Evolutionary conservation across 768 basidiomycete species (phyloP), one percentile per base, ranked within the genome.

Genomic region (Saitozyma podzolica): DNA sequence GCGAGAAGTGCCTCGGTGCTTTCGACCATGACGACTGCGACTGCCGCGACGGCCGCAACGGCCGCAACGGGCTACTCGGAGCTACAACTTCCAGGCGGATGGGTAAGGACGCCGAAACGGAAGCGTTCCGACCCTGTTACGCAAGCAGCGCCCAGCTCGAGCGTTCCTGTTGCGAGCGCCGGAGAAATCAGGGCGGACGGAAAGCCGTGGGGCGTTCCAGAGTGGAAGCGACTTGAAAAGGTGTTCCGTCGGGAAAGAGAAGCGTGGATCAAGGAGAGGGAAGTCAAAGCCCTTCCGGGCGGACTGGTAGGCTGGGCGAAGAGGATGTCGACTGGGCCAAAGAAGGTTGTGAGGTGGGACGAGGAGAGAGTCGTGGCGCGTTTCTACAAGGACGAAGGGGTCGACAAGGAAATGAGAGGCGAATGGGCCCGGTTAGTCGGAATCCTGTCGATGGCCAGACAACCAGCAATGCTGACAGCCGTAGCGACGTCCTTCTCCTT

Each of bases 151-250:
- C 9, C 20, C 41, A 29, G 42, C 19, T 19, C 16, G 9, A 48
- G 58, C 40, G 29, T 29, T 29, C 29, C 29, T 29, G 14, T 6
- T 17, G 16, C 10, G 17, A 19, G 37, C 19, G 49, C 58, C 8
- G 29, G 39, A 40, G 11, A 40, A 3, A 17, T 3, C 11, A 56
- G 6, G 16, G 54, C 29, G 49, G 43, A 49, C 7, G 54, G 20
- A 9, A 20, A 40, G 14, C 48, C 59, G 19, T 76, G 74, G 74
- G 70, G 74, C 11, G 65, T 76, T 4, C 29, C 50, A 8, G 72
- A 76, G 42, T 76, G 74, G 74, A 76, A 76, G 58, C 53, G 56
- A 43, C 67, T 76, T n/a, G 74, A 76, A 50, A 71, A 63, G 47
- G 68, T 69, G 0, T 73, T 66, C 51, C 54, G 65, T 43, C 50